A percentile compares a stretch with the other conserved stretches of the same genome.
Conservation (phyloP, 1,139 yeast species). For the Scheffersomyces insectosa region DNA sequence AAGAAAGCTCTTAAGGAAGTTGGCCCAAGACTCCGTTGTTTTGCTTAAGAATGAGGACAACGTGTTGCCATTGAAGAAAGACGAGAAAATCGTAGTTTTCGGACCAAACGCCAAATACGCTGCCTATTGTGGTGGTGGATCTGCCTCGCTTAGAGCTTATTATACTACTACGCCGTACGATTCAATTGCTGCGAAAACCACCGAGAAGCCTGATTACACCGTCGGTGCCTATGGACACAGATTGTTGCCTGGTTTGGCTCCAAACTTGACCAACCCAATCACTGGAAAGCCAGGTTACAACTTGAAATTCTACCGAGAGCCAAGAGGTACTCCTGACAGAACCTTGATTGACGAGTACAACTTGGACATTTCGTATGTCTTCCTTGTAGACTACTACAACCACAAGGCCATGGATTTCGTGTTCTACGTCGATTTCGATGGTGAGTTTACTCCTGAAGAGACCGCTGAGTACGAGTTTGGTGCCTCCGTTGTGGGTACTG, state of each 20-base stretch:
- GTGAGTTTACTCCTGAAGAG: constrained; percentile 11
- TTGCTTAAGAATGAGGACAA: constrained; percentile 11
- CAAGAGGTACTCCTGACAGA: constrained; percentile 33
- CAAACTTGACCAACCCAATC: background rate
- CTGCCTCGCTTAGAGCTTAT: constrained; percentile 11
- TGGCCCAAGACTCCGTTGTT: background rate
- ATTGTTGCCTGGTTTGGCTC: constrained; percentile 35
- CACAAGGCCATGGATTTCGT: constrained; percentile 7
- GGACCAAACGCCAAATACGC: constrained; percentile 14
- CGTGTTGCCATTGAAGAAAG: constrained; percentile 10
- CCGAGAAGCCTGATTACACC: constrained; percentile 23
- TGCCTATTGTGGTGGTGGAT: constrained; percentile 10
- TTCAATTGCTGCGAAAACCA: constrained; percentile 11
- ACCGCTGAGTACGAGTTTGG: constrained; percentile 16
- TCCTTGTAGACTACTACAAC: constrained; percentile 47
- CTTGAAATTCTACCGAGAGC: constrained; percentile 56
- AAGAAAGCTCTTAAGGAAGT: background rate
- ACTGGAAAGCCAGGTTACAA: constrained; percentile 41
- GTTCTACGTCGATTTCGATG: constrained; percentile 13
- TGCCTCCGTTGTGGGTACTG: constrained; percentile 16
- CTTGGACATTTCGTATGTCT: constrained; percentile 69
- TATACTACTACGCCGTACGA: constrained; percentile 15
- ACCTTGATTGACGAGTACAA: constrained; percentile 68
- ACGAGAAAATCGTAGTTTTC: constrained; percentile 12
- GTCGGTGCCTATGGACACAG: constrained; percentile 44